Conservation (phyloP, 73 alveolate genomes). For the Paramecium octaurelia region DNA sequence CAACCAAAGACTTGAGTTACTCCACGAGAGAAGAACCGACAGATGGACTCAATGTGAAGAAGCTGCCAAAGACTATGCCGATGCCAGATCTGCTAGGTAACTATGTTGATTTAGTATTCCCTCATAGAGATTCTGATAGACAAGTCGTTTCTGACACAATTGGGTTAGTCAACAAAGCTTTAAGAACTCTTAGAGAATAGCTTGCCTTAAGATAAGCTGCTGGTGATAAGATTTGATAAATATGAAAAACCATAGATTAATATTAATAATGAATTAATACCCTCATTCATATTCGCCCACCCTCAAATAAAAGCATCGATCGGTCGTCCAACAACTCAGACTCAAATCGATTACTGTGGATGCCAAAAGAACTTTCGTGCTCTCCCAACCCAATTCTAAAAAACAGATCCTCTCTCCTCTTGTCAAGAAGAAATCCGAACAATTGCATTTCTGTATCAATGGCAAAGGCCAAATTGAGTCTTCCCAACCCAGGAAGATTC, state of each 20-base stretch:
- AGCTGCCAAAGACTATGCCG: slow-evolving; percentile 38
- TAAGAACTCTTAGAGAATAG: slow-evolving; percentile 53
- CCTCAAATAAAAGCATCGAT: not conserved
- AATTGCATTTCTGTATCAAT: not conserved
- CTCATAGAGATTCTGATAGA: slow-evolving; percentile 41
- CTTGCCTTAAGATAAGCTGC: slow-evolving; percentile 52
- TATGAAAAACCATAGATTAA: not conserved
- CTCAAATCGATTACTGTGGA: not conserved
- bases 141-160: slow-evolving; percentile 37
- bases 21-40: slow-evolving; percentile 21
- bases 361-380: not conserved
- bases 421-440: not conserved
- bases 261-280: not conserved
- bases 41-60: slow-evolving; percentile 53
- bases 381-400: not conserved
- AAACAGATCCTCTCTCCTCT: not conserved
- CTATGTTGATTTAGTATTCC: not conserved
- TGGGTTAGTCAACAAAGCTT: slow-evolving; percentile 11
- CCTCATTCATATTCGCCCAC: not conserved
- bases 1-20: not conserved
- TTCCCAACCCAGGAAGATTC: not conserved
- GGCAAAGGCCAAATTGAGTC: not conserved
- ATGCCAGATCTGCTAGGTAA: slow-evolving; percentile 51
- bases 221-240: slow-evolving; percentile 36
- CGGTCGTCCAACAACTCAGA: not conserved